Evolutionary conservation across 2,329 filamentous ascomycete species (phyloP).

Genomic region (Tolypocladium endophyticum): DNA sequence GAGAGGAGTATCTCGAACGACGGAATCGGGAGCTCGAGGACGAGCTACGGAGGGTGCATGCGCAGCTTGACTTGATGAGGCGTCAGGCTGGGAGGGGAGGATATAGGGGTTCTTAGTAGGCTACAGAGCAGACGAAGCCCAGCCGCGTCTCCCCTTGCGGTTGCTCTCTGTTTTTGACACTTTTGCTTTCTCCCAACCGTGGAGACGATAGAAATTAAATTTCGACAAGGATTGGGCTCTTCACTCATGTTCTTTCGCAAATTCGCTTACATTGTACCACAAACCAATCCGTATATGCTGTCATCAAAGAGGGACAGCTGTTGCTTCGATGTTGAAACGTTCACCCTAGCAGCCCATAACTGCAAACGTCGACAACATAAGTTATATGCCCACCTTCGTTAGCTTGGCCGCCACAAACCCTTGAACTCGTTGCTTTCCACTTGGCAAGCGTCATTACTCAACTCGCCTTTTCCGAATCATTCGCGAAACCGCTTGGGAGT

Average conservation of each 20-base stretch:
- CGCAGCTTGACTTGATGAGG: not conserved
- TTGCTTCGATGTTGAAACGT: too few relatives aligned
- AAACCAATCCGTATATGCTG: too few relatives aligned
- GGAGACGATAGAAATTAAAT: not conserved
- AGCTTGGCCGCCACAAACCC: too few relatives aligned
- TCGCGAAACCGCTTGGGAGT: conserved; percentile 3
- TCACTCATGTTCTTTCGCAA: not conserved
- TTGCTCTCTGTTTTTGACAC: not conserved
- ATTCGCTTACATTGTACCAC: too few relatives aligned
- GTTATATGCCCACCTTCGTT: too few relatives aligned
- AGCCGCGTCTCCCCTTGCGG: not conserved
- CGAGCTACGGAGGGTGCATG: not conserved
- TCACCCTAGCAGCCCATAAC: too few relatives aligned
- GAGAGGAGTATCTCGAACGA: not conserved
- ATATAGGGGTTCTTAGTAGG: not conserved
- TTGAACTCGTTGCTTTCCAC: conserved; percentile 5
- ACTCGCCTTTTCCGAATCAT: conserved; percentile 1
- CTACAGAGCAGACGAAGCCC: not conserved
- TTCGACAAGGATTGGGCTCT: too few relatives aligned
- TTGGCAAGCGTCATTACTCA: conserved; percentile 16
- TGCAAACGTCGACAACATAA: too few relatives aligned
- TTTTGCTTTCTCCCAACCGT: too few relatives aligned
- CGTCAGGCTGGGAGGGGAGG: not conserved
- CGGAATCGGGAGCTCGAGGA: conserved; percentile 1
- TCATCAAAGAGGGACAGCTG: too few relatives aligned